phyloP scores from a whole-genome alignment of 2,329 filamentous ascomycete species.

The Colletotrichum chlorophyti region DNA sequence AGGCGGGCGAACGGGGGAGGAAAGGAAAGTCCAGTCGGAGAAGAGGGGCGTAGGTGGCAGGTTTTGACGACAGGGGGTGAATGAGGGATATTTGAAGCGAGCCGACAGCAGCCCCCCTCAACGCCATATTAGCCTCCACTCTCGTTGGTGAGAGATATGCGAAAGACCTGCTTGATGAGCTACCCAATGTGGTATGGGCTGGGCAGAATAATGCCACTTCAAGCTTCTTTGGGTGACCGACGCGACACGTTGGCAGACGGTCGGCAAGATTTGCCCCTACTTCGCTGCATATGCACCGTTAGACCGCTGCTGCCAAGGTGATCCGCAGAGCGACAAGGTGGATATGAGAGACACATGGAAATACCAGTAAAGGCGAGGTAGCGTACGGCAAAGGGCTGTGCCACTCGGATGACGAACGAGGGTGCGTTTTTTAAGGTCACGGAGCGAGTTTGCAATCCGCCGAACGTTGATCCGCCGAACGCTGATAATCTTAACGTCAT shows the following conservation, averaged over 20 bases:
- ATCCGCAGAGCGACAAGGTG: neutral
- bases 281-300: neutral
- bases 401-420: neutral
- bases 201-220: neutral
- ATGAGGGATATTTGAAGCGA: slow-evolving; percentile 20
- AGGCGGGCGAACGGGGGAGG: neutral
- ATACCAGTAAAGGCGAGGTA: no score
- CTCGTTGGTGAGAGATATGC: no score
- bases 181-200: neutral
- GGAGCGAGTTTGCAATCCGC: no score
- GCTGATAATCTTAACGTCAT: no score
- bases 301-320: neutral
- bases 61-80: neutral
- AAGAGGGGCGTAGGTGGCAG: neutral
- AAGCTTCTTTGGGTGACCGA: neutral
- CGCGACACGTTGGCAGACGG: neutral
- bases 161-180: neutral
- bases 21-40: slow-evolving; percentile 15
- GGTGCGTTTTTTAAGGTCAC: no score
- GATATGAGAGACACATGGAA: neutral
- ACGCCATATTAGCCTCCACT: neutral
- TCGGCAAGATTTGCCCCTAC: neutral
- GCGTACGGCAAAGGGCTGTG: neutral
- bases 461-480: no score
- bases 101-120: neutral